phyloP scores from a whole-genome alignment of 306 rosid genomes.

The Acacia melanoxylon region DNA sequence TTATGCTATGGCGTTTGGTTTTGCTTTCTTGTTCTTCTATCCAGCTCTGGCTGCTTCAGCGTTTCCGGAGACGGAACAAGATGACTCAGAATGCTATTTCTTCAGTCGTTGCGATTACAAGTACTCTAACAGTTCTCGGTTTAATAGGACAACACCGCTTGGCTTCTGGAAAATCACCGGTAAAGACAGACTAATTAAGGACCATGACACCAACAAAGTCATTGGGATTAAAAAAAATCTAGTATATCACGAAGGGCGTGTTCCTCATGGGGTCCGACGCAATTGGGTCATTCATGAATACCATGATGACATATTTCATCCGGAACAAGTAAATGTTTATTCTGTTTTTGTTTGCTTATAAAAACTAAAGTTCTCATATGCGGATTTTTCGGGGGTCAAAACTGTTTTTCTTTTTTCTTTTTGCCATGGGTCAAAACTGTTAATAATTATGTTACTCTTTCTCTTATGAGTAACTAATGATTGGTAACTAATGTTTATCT shows the following conservation, averaged over 20 bases:
- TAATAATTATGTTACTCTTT: too few relatives aligned
- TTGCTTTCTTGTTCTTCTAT: not conserved
- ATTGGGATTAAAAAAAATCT: slow-evolving; percentile 65
- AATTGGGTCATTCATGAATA: slow-evolving; percentile 76
- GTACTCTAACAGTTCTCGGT: slow-evolving; percentile 31
- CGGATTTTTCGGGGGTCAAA: not conserved
- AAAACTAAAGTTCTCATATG: too few relatives aligned
- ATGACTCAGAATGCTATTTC: slow-evolving; percentile 65
- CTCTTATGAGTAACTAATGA: not conserved
- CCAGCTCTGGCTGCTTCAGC: slow-evolving; percentile 20
- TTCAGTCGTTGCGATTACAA: slow-evolving; percentile 41
- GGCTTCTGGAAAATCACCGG: slow-evolving; percentile 84
- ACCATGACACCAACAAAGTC: slow-evolving; percentile 8
- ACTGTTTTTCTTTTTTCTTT: not conserved
- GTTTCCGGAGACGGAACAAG: slow-evolving; percentile 26
- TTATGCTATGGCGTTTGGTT: not conserved
- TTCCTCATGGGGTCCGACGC: slow-evolving; percentile 29
- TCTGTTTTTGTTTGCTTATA: not conserved
- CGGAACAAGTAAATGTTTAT: slow-evolving; percentile 30
- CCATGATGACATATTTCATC: slow-evolving; percentile 15
- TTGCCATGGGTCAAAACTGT: not conserved
- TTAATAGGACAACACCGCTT: slow-evolving; percentile 40
- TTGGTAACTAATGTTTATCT: too few relatives aligned
- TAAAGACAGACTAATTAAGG: slow-evolving; percentile 31
- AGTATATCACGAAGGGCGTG: slow-evolving; percentile 45